Percentiles rank a stretch among this genome's conserved stretches.
phyloP scores from a whole-genome alignment of 2,329 filamentous ascomycete species.

The Ceratocystis alfenasii region DNA sequence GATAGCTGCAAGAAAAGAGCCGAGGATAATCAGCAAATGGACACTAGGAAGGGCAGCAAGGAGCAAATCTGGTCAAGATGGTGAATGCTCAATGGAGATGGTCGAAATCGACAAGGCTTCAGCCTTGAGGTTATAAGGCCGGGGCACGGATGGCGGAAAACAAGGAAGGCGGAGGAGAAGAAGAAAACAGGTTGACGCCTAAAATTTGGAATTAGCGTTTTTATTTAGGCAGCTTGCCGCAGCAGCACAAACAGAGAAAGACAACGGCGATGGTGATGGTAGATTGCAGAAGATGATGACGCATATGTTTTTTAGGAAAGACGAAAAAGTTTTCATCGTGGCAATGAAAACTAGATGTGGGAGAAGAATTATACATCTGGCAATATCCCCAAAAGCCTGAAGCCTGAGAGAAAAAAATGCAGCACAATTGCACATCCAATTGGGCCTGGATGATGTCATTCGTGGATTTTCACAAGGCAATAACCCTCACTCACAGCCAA shows the following conservation, averaged over 20 bases:
- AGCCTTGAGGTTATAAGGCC: no score
- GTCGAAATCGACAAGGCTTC: no score
- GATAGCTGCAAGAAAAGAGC: no score
- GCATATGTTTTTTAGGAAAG: background rate
- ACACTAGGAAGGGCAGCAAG: no score
- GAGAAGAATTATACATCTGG: background rate
- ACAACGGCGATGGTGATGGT: background rate
- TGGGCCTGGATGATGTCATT: slow-evolving; percentile 7
- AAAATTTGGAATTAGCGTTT: background rate
- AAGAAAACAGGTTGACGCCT: background rate
- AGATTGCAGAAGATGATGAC: background rate
- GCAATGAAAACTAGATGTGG: background rate
- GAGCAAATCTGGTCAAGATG: no score
- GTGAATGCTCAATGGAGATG: no score
- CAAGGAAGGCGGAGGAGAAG: background rate
- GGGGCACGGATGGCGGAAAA: background rate
- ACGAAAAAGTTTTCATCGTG: background rate
- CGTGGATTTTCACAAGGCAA: background rate
- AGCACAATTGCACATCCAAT: background rate
- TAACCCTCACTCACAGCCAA: background rate
- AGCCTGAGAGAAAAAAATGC: background rate
- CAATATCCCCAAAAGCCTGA: slow-evolving; percentile 5
- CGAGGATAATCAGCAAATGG: no score
- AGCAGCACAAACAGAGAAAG: no score
- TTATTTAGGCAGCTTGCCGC: no score